These are phyloP conservation scores for Candolleomyces efflorescens DNA, from an alignment of 768 basidiomycete species.

Conservation along the genomic window DNA sequence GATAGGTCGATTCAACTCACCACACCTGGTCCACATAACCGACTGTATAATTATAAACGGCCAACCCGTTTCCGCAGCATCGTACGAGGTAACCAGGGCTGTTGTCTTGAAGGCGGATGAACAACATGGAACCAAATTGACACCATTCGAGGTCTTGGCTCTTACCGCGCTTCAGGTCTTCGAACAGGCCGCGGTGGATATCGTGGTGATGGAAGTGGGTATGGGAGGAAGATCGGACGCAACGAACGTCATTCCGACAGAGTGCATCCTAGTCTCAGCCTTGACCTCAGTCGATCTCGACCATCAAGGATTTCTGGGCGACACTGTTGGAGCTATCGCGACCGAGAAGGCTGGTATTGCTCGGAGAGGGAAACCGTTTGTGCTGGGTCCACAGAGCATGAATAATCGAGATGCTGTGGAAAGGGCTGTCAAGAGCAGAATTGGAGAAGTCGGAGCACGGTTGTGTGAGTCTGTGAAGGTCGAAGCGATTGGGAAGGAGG, in stretches of 20 bases:
- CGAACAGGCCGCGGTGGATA: slow-evolving; percentile 62
- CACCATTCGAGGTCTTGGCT: slow-evolving; percentile 82
- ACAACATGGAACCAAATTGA: slow-evolving; percentile 44
- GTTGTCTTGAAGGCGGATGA: slow-evolving; percentile 48
- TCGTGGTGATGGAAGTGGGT: slow-evolving; percentile 89
- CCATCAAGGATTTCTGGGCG: slow-evolving; percentile 86
- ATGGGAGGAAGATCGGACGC: slow-evolving; percentile 93
- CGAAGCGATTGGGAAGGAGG: slow-evolving; percentile 37
- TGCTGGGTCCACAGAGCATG: slow-evolving; percentile 63
- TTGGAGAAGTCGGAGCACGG: slow-evolving; percentile 40
- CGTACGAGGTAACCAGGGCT: slow-evolving; percentile 44
- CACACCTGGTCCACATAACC: slow-evolving; percentile 74
- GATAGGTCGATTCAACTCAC: slow-evolving; percentile 87
- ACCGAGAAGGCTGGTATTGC: slow-evolving; percentile 82
- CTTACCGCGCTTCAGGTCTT: slow-evolving; percentile 77
- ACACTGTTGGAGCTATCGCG: slow-evolving; percentile 69
- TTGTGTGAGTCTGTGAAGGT: slow-evolving; percentile 35
- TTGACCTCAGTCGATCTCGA: slow-evolving; percentile 88
- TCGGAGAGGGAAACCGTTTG: slow-evolving; percentile 52
- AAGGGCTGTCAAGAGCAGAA: slow-evolving; percentile 25
- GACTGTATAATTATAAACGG: slow-evolving; percentile 76
- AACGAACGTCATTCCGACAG: slow-evolving; percentile 81
- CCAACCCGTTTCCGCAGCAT: slow-evolving; percentile 38
- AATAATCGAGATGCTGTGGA: slow-evolving; percentile 44
- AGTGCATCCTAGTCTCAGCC: slow-evolving; percentile 68